Percentiles rank a stretch among this genome's conserved stretches.
phyloP scores from a whole-genome alignment of 805 yeast genomes.

The Saturnispora hagleri region DNA sequence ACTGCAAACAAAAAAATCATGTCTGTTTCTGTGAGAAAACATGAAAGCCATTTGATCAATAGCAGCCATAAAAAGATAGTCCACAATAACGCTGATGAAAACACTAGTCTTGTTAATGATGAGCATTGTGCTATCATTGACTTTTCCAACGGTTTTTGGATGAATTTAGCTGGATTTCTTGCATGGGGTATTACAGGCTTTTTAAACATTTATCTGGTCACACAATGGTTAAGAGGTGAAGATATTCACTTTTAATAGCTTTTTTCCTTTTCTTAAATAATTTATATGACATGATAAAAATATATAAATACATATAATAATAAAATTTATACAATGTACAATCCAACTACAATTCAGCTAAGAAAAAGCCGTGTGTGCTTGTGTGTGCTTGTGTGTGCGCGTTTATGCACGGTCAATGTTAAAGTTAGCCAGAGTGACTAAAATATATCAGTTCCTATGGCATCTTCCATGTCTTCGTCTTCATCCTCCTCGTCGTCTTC shows the following conservation, averaged over 20 bases:
- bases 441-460: constrained; percentile 4
- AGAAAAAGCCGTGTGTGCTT: background rate
- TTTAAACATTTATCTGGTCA: constrained; percentile 52
- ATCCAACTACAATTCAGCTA: background rate
- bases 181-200: constrained; percentile 67
- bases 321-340: background rate
- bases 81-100: background rate
- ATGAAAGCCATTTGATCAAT: constrained; percentile 1
- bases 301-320: background rate
- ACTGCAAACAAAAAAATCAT: constrained; percentile 63
- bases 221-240: constrained; percentile 27
- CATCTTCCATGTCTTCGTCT: constrained; percentile 5
- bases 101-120: background rate
- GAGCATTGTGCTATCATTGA: constrained; percentile 28
- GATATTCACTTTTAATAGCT: constrained; percentile 25
- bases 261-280: background rate
- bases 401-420: no score
- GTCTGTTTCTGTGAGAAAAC: constrained; percentile 37
- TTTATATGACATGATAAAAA: background rate
- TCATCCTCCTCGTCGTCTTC: constrained; percentile 9
- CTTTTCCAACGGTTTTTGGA: constrained; percentile 55
- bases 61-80: background rate
- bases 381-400: no score
- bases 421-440: background rate
- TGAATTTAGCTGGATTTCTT: constrained; percentile 39